phyloP scores from a whole-genome alignment of 495 filamentous ascomycete species.

The Hypoxylon trugodes region DNA sequence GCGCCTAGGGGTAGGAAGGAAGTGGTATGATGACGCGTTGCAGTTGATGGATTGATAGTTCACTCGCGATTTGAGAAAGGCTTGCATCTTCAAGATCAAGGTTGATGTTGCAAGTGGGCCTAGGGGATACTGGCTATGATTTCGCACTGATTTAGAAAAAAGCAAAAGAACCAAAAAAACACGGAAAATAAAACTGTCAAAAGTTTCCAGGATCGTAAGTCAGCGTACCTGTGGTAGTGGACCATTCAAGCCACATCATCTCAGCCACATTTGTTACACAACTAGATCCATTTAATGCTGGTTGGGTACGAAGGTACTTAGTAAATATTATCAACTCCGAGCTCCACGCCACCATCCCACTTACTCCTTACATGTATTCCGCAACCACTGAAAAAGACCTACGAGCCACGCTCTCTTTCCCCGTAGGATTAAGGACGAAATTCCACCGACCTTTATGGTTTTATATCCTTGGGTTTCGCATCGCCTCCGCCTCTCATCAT shows the following conservation, averaged over 20 bases:
- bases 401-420: neutral
- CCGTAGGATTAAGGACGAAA: neutral
- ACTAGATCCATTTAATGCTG: neutral
- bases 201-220: no score
- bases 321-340: constrained; percentile 1
- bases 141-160: no score
- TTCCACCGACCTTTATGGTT: constrained; percentile 31
- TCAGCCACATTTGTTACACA: neutral
- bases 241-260: neutral
- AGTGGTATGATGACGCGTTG: no score
- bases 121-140: no score
- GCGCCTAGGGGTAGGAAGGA: neutral
- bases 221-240: no score
- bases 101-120: no score
- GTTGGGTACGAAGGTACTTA: neutral
- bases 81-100: no score
- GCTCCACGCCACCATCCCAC: constrained; percentile 34
- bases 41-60: no score
- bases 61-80: no score
- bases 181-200: no score
- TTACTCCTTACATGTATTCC: neutral
- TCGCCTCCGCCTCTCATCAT: constrained; percentile 44
- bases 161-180: no score
- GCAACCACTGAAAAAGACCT: constrained; percentile 2
- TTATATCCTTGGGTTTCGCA: constrained; percentile 17